phyloP scores from a whole-genome alignment of 2,329 filamentous ascomycete species.

The Chrysoporthe deuterocubensis region DNA sequence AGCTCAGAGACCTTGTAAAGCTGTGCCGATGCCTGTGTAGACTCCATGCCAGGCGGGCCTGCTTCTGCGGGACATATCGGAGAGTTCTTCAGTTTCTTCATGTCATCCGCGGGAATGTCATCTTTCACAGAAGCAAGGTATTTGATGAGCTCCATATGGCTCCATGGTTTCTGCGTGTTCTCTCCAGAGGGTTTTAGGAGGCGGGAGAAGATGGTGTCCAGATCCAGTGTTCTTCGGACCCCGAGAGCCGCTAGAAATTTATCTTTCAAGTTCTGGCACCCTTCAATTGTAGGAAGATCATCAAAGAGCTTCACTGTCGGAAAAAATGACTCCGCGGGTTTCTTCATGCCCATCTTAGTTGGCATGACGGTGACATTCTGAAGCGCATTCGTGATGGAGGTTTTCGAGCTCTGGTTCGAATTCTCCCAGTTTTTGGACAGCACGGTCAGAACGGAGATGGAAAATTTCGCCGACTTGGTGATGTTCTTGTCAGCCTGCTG shows the following conservation, averaged over 20 bases:
- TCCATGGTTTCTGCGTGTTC: slow-evolving; percentile 70
- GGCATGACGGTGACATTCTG: slow-evolving; percentile 77
- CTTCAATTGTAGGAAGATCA: slow-evolving; percentile 81
- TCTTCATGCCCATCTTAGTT: slow-evolving; percentile 87
- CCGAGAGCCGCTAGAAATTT: slow-evolving; percentile 84
- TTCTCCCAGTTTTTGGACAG: slow-evolving; percentile 90
- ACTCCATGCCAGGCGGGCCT: slow-evolving; percentile 59
- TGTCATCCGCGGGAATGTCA: slow-evolving; percentile 84
- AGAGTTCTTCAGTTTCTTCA: slow-evolving; percentile 76
- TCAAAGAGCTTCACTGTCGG: slow-evolving; percentile 93
- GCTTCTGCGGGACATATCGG: slow-evolving; percentile 82
- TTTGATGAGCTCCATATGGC: slow-evolving; percentile 91
- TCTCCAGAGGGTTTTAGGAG: slow-evolving; percentile 70
- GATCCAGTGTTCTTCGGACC: slow-evolving; percentile 91
- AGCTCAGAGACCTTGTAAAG: slow-evolving; percentile 78
- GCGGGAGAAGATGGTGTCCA: slow-evolving; percentile 90
- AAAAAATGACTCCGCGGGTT: slow-evolving; percentile 86
- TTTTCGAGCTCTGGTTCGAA: slow-evolving; percentile 69
- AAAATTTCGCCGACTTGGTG: slow-evolving; percentile 72
- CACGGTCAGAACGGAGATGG: slow-evolving; percentile 75
- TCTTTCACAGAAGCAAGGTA: slow-evolving; percentile 88
- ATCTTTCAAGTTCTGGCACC: slow-evolving; percentile 81
- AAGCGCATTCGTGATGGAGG: slow-evolving; percentile 66
- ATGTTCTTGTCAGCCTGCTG: slow-evolving; percentile 69
- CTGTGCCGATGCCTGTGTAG: slow-evolving; percentile 53